Evolutionary conservation across 1,284 basidiomycete species (phyloP).

Genomic region (Apiotrichum mycotoxinovorans): DNA sequence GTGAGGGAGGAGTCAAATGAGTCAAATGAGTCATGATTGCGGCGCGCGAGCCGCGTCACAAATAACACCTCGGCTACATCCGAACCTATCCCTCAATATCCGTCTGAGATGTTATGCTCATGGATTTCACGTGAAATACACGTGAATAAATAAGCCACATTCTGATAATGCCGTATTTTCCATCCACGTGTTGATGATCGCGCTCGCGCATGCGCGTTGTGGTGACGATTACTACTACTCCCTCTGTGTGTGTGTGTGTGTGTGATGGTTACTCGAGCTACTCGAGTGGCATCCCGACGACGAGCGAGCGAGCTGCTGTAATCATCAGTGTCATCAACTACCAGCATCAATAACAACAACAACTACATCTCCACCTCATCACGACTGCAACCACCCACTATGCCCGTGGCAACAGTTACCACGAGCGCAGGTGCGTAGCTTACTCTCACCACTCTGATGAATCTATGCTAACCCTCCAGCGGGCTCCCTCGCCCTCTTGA

Average conservation of each 20-base stretch:
- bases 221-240: too few species aligned
- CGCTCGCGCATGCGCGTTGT: neutral
- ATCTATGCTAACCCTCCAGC: slow-evolving; percentile 51
- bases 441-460: neutral
- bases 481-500: slow-evolving; percentile 82
- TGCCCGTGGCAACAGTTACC: slow-evolving; percentile 43
- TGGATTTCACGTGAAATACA: neutral
- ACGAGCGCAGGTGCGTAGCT: slow-evolving; percentile 38
- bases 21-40: too few species aligned
- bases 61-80: too few species aligned
- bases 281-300: neutral
- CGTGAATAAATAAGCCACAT: too few species aligned
- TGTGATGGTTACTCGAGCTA: too few species aligned
- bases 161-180: neutral
- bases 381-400: slow-evolving; percentile 14
- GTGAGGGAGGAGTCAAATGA: too few species aligned
- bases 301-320: neutral
- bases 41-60: too few species aligned
- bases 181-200: neutral
- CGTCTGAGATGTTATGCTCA: neutral
- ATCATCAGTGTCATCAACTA: neutral
- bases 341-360: slow-evolving; percentile 4
- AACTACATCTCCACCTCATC: neutral
- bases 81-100: too few species aligned
- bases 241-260: too few species aligned